These are phyloP conservation scores for Chrysosphaeria jannelii DNA, from an alignment of 2,329 filamentous ascomycete species.

Conservation along the genomic window DNA sequence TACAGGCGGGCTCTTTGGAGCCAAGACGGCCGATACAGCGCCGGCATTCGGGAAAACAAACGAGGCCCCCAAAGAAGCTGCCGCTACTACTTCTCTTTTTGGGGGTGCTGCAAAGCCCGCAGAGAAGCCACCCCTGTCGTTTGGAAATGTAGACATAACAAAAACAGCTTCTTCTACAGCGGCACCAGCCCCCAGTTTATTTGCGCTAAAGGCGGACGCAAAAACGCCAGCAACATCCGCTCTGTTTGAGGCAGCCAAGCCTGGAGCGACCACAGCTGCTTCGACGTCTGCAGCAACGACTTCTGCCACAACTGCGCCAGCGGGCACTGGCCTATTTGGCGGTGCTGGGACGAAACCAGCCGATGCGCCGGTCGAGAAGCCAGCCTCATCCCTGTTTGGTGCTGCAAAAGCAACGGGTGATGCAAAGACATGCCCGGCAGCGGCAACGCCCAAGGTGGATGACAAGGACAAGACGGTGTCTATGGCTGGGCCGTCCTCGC, in stretches of 20 bases:
- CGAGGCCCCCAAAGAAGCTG: constrained; percentile 1
- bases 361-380: constrained; percentile 6
- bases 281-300: constrained; percentile 7
- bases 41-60: neutral
- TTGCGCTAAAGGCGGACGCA: neutral
- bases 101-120: constrained; percentile 1
- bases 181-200: neutral
- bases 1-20: neutral
- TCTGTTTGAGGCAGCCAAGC: constrained; percentile 1
- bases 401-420: constrained; percentile 1
- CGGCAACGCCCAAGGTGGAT: constrained; percentile 15
- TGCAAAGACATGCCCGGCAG: constrained; percentile 3
- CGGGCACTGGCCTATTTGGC: constrained; percentile 4
- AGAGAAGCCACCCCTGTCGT: too few relatives aligned
- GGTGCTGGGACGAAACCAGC: constrained; percentile 2
- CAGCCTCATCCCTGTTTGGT: constrained; percentile 2
- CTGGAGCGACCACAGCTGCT: constrained; percentile 4
- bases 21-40: neutral
- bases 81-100: constrained; percentile 1
- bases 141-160: neutral
- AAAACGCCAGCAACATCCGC: constrained; percentile 1
- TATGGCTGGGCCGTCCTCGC: constrained; percentile 51
- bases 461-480: constrained; percentile 38
- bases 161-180: constrained; percentile 1
- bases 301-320: constrained; percentile 5